phyloP scores from a whole-genome alignment of 1,139 yeast genomes.

The Suhomyces taliae region DNA sequence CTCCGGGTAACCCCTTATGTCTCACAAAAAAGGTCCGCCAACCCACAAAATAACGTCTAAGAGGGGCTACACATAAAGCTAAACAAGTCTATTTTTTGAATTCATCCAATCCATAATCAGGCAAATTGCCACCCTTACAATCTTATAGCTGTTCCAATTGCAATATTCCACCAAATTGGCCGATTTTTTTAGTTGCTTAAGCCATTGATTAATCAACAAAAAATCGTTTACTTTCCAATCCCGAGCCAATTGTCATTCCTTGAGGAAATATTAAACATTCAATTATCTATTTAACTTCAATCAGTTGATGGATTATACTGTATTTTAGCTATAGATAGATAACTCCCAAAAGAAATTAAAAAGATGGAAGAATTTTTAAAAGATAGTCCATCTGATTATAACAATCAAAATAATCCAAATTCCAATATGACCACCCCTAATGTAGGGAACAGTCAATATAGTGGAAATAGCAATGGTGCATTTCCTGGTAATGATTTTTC shows the following conservation, averaged over 20 bases:
- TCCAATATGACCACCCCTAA: conserved; percentile 10
- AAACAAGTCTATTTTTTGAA: background rate
- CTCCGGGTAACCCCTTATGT: conserved; percentile 9
- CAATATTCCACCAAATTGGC: background rate
- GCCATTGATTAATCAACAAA: background rate
- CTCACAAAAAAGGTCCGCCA: conserved; percentile 3
- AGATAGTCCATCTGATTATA: conserved; percentile 37
- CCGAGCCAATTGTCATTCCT: background rate
- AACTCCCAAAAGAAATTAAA: too few species aligned
- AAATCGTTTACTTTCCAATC: background rate
- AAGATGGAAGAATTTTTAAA: conserved; percentile 40
- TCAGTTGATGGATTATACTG: background rate
- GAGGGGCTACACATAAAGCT: conserved; percentile 5
- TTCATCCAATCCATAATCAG: too few species aligned
- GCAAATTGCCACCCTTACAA: too few species aligned
- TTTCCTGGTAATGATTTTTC: conserved; percentile 7
- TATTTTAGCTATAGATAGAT: background rate
- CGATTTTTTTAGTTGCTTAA: background rate
- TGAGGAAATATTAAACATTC: background rate
- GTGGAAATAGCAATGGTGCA: conserved; percentile 1
- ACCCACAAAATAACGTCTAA: background rate
- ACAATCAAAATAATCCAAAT: conserved; percentile 4
- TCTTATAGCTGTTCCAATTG: background rate
- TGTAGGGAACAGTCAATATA: conserved; percentile 6
- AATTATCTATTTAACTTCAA: background rate